Conservation (phyloP, 768 basidiomycete genomes). For the Boletus sp. region DNA sequence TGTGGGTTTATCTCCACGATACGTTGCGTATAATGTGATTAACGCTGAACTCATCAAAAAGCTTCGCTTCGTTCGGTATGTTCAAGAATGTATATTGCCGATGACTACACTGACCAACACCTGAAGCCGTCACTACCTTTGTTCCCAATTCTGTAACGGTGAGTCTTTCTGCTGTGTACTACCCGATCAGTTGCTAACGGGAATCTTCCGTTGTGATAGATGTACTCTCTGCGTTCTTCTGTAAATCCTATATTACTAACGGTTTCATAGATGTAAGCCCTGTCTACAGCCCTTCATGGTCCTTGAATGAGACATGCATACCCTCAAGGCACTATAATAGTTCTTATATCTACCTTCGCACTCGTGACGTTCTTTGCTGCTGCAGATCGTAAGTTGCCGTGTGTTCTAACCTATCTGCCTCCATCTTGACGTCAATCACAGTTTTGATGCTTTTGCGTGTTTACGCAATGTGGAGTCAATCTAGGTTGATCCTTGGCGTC, state of each 20-base stretch:
- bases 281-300: background rate
- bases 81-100: background rate
- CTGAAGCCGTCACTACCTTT: background rate
- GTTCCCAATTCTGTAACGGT: background rate
- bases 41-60: background rate
- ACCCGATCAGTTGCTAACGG: background rate
- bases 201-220: background rate
- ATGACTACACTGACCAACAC: background rate
- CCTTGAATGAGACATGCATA: background rate
- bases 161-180: background rate
- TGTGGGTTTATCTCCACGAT: background rate
- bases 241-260: background rate
- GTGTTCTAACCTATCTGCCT: background rate
- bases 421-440: background rate
- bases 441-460: conserved; percentile 10
- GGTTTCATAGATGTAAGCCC: conserved; percentile 1
- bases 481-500: background rate
- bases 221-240: background rate
- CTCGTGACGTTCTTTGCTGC: background rate
- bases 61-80: background rate
- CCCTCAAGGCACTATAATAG: background rate
- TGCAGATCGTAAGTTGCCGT: background rate
- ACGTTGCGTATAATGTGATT: background rate
- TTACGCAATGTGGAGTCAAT: conserved; percentile 1
- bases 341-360: background rate